Percentiles rank a stretch among this genome's conserved stretches.
Conservation (phyloP, 352 stramenopile species). For the Thalassiosira exigua region DNA sequence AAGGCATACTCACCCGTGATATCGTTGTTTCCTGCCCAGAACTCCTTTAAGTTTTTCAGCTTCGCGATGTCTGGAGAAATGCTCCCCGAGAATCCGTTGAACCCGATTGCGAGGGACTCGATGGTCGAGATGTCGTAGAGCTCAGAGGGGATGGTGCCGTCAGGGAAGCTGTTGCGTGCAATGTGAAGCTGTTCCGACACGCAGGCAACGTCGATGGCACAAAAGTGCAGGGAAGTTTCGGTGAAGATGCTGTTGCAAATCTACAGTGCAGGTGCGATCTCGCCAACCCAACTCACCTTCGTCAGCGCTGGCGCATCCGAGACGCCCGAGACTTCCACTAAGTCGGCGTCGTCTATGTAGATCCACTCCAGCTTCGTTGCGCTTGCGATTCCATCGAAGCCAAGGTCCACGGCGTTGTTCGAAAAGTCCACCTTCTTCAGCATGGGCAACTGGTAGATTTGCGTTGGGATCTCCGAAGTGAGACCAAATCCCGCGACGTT, state of each 20-base stretch:
- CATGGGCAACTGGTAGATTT: constrained; percentile 74
- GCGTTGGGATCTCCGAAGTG: constrained; percentile 64
- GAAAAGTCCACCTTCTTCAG: constrained; percentile 74
- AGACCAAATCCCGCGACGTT: constrained; percentile 73
- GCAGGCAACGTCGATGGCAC: neutral
- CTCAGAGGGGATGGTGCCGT: constrained; percentile 51
- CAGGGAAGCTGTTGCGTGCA: constrained; percentile 52
- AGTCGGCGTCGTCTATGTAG: constrained; percentile 57
- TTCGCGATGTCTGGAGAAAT: constrained; percentile 70
- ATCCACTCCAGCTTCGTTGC: constrained; percentile 66
- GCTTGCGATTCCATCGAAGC: constrained; percentile 70
- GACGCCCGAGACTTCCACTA: constrained; percentile 53
- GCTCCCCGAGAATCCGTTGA: constrained; percentile 56
- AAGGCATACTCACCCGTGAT: constrained; percentile 15
- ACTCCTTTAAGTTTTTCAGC: constrained; percentile 61
- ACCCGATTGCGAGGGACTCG: constrained; percentile 50
- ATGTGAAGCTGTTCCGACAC: constrained; percentile 56
- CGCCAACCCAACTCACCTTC: constrained; percentile 40
- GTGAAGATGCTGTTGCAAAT: no score
- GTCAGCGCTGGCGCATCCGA: constrained; percentile 51
- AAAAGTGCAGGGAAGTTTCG: no score
- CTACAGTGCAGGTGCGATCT: no score
- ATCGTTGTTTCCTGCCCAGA: constrained; percentile 60
- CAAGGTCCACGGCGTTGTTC: constrained; percentile 73
- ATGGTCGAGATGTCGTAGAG: constrained; percentile 52